These are phyloP conservation scores for Lodderomyces theae DNA, from an alignment of 1,139 yeast genomes.

Conservation along the genomic window DNA sequence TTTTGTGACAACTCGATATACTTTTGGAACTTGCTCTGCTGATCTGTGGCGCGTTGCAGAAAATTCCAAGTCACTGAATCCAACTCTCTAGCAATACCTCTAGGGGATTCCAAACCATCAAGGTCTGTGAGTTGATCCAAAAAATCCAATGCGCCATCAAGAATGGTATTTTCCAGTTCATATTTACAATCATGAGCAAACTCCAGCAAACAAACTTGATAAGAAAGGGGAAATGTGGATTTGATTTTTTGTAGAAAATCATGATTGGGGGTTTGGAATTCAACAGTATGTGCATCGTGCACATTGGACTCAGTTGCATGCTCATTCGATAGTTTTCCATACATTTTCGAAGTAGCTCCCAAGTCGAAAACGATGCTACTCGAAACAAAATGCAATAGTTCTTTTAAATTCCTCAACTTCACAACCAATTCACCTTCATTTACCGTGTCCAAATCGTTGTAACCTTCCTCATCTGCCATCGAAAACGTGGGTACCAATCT, in stretches of 20 bases:
- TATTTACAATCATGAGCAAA: conserved; percentile 26
- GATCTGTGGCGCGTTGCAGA: neutral
- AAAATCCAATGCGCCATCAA: conserved; percentile 36
- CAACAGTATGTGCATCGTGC: neutral
- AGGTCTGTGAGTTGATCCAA: conserved; percentile 39
- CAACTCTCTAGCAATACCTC: conserved; percentile 25
- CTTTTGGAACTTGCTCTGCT: conserved; percentile 21
- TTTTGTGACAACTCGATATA: conserved; percentile 21
- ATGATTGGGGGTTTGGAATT: conserved; percentile 8
- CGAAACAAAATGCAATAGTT: conserved; percentile 32
- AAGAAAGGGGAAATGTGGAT: conserved; percentile 32
- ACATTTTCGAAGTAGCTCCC: conserved; percentile 23
- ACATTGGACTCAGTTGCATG: neutral
- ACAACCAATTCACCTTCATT: conserved; percentile 33
- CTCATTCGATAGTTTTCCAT: neutral
- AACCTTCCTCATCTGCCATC: conserved; percentile 33
- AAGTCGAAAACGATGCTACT: conserved; percentile 39
- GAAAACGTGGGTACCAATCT: conserved; percentile 27
- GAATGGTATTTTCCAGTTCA: conserved; percentile 20
- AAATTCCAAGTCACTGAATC: conserved; percentile 7
- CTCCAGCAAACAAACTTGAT: conserved; percentile 33
- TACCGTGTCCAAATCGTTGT: conserved; percentile 30
- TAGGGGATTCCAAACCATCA: conserved; percentile 30
- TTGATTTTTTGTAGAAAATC: conserved; percentile 16
- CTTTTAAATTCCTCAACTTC: conserved; percentile 28